Percentiles rank a stretch among this genome's conserved stretches.
phyloP scores from a whole-genome alignment of 139 green algal species.

The Tetradesmus obliquus region DNA sequence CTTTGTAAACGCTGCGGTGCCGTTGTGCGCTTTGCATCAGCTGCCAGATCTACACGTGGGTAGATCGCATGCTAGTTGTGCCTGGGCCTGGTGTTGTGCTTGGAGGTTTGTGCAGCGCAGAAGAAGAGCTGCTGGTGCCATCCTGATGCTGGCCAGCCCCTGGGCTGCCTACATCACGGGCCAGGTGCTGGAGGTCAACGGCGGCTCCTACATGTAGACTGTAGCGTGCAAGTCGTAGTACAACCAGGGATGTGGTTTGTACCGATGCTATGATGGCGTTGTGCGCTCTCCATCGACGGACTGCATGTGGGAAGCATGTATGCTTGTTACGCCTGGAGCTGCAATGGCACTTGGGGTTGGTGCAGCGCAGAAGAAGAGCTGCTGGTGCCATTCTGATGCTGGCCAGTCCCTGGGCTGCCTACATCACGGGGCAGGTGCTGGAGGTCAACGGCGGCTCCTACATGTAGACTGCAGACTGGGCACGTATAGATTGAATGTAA shows the following conservation, averaged over 20 bases:
- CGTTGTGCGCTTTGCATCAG: too few relatives aligned
- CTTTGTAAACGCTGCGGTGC: too few relatives aligned
- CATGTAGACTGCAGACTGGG: constrained; percentile 50
- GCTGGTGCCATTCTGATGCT: constrained; percentile 84
- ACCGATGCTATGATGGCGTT: too few relatives aligned
- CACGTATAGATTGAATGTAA: too few relatives aligned
- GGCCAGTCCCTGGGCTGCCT: constrained; percentile 47
- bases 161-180: constrained; percentile 62
- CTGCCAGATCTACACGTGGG: neutral
- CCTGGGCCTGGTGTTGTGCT: too few relatives aligned
- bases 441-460: constrained; percentile 67
- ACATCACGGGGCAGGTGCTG: constrained; percentile 69
- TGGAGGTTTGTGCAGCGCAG: neutral
- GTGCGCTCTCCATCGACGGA: neutral
- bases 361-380: constrained; percentile 43
- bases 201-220: constrained; percentile 63
- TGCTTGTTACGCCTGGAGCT: neutral
- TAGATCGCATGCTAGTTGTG: neutral
- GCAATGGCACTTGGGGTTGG: too few relatives aligned
- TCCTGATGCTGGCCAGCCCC: constrained; percentile 72
- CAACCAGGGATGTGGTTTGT: too few relatives aligned
- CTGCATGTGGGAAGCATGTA: neutral
- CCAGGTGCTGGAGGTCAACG: constrained; percentile 70
- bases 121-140: constrained; percentile 72
- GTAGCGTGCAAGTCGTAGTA: neutral